Base-by-base conservation (phyloP, 805 yeast genomes). In the Soucietia sequanensis region DNA sequence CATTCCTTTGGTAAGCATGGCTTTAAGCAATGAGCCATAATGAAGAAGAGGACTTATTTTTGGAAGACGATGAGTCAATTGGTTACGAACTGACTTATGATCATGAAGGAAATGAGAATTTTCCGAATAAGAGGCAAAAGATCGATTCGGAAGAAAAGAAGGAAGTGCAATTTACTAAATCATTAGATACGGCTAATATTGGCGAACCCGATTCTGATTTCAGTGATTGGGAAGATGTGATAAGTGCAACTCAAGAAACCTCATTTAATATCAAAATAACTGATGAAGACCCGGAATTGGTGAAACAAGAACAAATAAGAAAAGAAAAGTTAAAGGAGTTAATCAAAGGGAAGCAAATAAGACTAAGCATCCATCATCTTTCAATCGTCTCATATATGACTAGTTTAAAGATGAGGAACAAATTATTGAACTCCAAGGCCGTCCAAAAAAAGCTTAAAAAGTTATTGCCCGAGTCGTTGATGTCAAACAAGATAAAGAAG, bases 371-470 rank as follows among this genome's bases (percentile, higher is more conserved):
- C 6, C 57, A 52, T 21, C 40, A 50, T 31, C 35, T 61, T n/a
- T 51, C 54, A 4, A 46, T 60, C 39, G 40, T 47, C 3, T 22
- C 52, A 2, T 60, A 56, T 31, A 46, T 54, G 31, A 29, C 43
- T 9, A 54, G 50, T 41, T 55, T 47, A 1, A 31, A 32, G 13
- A 23, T 32, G 17, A 30, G 67, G 26, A 60, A 60, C 31, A 26
- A 33, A 5, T 43, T 50, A 37, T 35, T 61, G 3, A 47, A 47
- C 6, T 23, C 43, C 24, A 30, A 32, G n/a, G 37, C 29, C 18
- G 52, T 58, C 5, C 46, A 35, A 5, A 57, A 47, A 33, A 26
- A 33, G 11, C 28, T 61, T 12, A 56, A 50, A 34, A 57, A 51
- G 27, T 28, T 54, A 6, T 41, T 60, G 9, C 67, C 67, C 2